A percentile compares a stretch with the other conserved stretches of the same genome.
Evolutionary conservation across 2,329 filamentous ascomycete genomes (phyloP).

Genomic region (Alternaria angustiovoidea): DNA sequence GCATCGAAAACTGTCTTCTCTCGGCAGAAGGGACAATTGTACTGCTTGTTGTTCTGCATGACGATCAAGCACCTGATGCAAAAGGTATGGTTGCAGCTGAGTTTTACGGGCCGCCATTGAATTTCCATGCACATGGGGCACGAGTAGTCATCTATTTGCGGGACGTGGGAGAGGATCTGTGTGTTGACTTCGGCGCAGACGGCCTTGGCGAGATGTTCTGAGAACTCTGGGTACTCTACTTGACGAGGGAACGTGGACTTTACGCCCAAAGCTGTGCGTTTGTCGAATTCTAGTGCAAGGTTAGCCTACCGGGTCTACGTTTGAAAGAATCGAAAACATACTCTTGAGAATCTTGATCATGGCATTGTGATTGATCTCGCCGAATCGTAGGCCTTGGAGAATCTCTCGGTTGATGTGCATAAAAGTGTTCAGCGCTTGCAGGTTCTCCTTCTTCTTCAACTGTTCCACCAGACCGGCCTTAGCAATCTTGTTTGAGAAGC

Average conservation of each 20-base stretch:
- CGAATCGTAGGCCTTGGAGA: conserved; percentile 82
- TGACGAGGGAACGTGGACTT: conserved; percentile 68
- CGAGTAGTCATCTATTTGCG: conserved; percentile 83
- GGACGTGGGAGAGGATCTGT: conserved; percentile 76
- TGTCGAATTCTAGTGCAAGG: conserved; percentile 74
- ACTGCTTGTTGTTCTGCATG: conserved; percentile 74
- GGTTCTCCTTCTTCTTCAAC: conserved; percentile 73
- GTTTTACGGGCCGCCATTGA: conserved; percentile 80
- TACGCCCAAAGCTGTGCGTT: conserved; percentile 77
- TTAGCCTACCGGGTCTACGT: not conserved
- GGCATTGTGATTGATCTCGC: conserved; percentile 81
- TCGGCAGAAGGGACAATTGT: conserved; percentile 79
- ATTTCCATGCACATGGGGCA: conserved; percentile 83
- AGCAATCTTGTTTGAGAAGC: conserved; percentile 75
- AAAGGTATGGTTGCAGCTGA: conserved; percentile 79
- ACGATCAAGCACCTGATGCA: conserved; percentile 85
- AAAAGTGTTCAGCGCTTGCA: conserved; percentile 71
- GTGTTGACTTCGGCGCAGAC: conserved; percentile 78
- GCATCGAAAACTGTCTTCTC: conserved; percentile 75
- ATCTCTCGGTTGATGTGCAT: conserved; percentile 76
- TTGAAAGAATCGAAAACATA: conserved; percentile 47
- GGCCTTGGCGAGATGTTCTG: conserved; percentile 74
- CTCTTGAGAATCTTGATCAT: conserved; percentile 87
- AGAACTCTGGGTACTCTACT: conserved; percentile 64
- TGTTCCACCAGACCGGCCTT: conserved; percentile 64